Evolutionary conservation across 2,329 filamentous ascomycete species (phyloP), one percentile per base, ranked within the genome.

Genomic region (Ophiostoma australiae): DNA sequence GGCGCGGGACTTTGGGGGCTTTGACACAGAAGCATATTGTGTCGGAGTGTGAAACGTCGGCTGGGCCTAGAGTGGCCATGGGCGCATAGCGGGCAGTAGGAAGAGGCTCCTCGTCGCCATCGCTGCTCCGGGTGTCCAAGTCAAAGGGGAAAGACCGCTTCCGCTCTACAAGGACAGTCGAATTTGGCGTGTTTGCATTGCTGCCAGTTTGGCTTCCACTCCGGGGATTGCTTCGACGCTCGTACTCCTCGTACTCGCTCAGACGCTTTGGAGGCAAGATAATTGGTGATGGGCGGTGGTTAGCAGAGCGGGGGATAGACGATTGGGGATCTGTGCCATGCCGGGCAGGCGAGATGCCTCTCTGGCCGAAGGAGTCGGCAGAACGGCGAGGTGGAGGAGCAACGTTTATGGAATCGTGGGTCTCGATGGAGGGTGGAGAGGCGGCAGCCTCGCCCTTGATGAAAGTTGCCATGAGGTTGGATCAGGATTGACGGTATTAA

Each of bases 11-110:
- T 76, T 87, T 88, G 4, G 85, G 85, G 23, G 83, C 81, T 65
- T 84, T 84, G 15, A 84, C 82, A 75, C 86, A 88, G 73, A 87
- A 80, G 77, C 86, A 88, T 44, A 87, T 84, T 67, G 82, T 76
- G 67, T 85, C 84, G 69, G 80, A 73, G 52, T 71, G 65, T 0
- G 61, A 20, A 3, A 58, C 20, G 11, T 48, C 44, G 37, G 33
- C 44, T 7, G 70, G n/a, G 7, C 69, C 58, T 5, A 39, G 52
- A 4, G 41, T 31, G 17, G 65, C 20, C 10, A 72, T n/a, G 7
- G 61, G 17, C 4, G 17, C 61, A 4, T 10, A 33, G 31, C 61
- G 61, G 7, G 35, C 35, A 23, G 33, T 66, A 17, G 20, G 6
- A 23, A 33, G 10, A 6, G 20, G 33, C n/a, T 41, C 66, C 4